Conservation (phyloP, 805 yeast genomes). For the Brettanomyces bruxellensis region DNA sequence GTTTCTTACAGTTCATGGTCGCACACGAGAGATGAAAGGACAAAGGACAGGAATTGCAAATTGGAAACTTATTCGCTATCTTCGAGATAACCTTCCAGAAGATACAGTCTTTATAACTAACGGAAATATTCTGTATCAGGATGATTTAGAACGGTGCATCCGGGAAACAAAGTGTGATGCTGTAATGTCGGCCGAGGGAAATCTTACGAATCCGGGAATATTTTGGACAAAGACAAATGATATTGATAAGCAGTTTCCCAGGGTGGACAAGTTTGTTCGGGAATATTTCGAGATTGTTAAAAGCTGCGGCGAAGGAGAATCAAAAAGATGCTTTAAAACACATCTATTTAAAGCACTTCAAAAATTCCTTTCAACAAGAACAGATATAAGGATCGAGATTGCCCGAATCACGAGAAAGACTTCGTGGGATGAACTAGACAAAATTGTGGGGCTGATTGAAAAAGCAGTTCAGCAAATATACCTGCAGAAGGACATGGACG, state of each 20-base stretch:
- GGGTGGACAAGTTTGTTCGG: conserved; percentile 74
- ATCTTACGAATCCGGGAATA: conserved; percentile 86
- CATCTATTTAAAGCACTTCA: conserved; percentile 83
- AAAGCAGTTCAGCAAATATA: conserved; percentile 49
- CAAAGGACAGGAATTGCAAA: conserved; percentile 93
- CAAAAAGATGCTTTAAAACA: conserved; percentile 78
- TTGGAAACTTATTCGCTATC: conserved; percentile 69
- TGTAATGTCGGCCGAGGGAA: conserved; percentile 97
- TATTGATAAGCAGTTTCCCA: conserved; percentile 61
- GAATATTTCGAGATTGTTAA: conserved; percentile 85
- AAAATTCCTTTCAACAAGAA: conserved; percentile 68
- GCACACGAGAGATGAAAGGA: conserved; percentile 97
- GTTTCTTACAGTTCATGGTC: conserved; percentile 88
- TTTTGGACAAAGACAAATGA: conserved; percentile 52
- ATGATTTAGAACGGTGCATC: conserved; percentile 67
- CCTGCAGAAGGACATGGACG: conserved; percentile 39
- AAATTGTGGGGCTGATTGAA: conserved; percentile 60
- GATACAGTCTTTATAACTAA: conserved; percentile 89
- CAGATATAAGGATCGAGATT: conserved; percentile 67
- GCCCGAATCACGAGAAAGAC: conserved; percentile 38
- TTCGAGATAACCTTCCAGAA: conserved; percentile 66
- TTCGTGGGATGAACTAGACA: conserved; percentile 37
- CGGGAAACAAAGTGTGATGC: conserved; percentile 68
- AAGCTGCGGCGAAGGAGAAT: conserved; percentile 54
- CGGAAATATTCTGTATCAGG: conserved; percentile 89